Evolutionary conservation across 164 flowering plant genomes (phyloP), one percentile per base, ranked within the genome.

Genomic region (Cinnamomum micranthum): DNA sequence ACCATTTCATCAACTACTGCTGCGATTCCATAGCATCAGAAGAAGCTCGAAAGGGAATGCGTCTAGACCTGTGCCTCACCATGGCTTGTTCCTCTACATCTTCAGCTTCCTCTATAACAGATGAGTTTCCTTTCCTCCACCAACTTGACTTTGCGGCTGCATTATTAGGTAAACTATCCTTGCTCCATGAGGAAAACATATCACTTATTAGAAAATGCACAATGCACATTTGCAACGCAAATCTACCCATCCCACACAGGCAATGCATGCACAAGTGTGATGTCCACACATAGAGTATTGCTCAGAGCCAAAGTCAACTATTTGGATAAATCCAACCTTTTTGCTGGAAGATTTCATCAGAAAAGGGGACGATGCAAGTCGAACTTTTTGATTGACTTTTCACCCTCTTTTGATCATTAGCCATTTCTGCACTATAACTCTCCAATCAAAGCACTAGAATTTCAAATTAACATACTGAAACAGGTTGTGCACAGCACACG

Each of bases 21-120:
- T 10, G 76, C 64, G 92, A 70, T 35, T 81, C 89, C 65, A 74
- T 35, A 70, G 88, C 80, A 25, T 74, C 78, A 74, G 87, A 81
- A 70, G 75, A 47, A 70, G 88, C 80, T 31, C 76, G 77, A 74
- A 87, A 81, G 66, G 94, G 64, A 50, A 69, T 41, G n/a, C 73
- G 87, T 75, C 89, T 89, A 15, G 90, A 81, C 86, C 92, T 84
- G 65, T 81, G 86, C 79, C 91, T 89, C 67, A 89, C 86, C 60
- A 84, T 70, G 91, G 95, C 73, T n/a, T 85, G 86, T 72, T 90
- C 95, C 73, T 91, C 98, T 62, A 78, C 79, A 78, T 87, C 97
- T 77, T 89, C 92, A 75, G 73, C 78, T 74, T 89, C 93, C 76
- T 86, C 92, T 70, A 78, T 89, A 64, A 81, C 41, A 66, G 86